These are phyloP conservation scores for Hypoxylon perforatum DNA, from an alignment of 495 filamentous ascomycete species.

Conservation along the genomic window DNA sequence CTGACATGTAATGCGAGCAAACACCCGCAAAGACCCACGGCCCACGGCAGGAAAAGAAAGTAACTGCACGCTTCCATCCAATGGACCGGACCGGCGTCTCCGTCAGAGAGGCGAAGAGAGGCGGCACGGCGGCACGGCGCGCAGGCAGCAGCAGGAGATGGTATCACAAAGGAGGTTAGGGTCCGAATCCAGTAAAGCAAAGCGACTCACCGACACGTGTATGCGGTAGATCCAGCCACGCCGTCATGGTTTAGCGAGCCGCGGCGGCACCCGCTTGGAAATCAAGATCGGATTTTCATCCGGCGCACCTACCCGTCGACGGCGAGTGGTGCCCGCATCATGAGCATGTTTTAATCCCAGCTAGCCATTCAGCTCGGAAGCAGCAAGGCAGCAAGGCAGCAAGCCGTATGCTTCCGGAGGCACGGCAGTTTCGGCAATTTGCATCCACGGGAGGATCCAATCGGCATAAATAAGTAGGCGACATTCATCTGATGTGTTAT, in stretches of 20 bases:
- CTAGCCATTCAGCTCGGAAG: too few species aligned
- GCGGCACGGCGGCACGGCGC: neutral
- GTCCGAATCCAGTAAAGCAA: conserved; percentile 2
- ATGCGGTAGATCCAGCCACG: conserved; percentile 1
- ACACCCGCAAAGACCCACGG: neutral
- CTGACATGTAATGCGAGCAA: conserved; percentile 3
- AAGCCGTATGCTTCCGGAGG: too few species aligned
- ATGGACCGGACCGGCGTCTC: conserved; percentile 3
- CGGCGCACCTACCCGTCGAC: conserved; percentile 16
- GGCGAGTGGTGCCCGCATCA: conserved; percentile 10
- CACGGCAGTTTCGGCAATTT: too few species aligned
- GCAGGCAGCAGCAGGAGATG: neutral
- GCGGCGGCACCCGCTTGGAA: neutral
- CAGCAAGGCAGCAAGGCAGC: too few species aligned
- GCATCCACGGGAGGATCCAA: conserved; percentile 10
- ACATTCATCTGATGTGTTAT: too few species aligned
- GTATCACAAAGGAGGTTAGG: neutral
- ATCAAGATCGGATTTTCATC: conserved; percentile 39
- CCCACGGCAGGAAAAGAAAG: too few species aligned
- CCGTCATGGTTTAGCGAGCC: neutral
- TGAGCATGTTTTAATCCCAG: neutral
- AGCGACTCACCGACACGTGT: conserved; percentile 26
- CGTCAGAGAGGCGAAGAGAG: too few species aligned
- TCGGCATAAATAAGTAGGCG: conserved; percentile 4
- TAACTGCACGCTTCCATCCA: conserved; percentile 24